These are phyloP conservation scores for Zygoascus meyerae DNA, from an alignment of 1,139 yeast genomes.

Conservation along the genomic window DNA sequence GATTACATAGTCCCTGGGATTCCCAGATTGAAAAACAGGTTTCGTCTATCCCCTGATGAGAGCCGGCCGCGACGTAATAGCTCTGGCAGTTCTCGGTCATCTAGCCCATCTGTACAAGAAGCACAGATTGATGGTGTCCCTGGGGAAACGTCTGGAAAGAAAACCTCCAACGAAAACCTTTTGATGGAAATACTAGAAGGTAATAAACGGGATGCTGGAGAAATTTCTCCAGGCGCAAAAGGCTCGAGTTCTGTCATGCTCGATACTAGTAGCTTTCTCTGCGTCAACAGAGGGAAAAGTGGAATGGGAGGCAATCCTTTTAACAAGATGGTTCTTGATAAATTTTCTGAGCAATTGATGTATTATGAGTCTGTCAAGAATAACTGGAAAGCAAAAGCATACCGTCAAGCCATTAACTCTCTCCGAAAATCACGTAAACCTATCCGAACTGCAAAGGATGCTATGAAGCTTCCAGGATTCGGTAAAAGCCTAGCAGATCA, in stretches of 20 bases:
- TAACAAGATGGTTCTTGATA: constrained; percentile 4
- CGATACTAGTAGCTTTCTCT: constrained; percentile 4
- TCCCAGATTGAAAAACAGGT: not conserved
- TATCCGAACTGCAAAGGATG: constrained; percentile 40
- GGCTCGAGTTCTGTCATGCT: not conserved
- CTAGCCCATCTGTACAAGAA: not conserved
- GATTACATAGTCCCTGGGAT: constrained; percentile 3
- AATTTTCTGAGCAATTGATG: constrained; percentile 5
- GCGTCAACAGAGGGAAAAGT: constrained; percentile 2
- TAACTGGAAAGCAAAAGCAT: constrained; percentile 35
- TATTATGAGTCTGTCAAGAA: constrained; percentile 6
- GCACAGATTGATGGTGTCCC: not conserved
- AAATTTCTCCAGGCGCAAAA: not conserved
- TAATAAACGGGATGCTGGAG: not conserved
- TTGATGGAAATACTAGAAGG: constrained; percentile 12
- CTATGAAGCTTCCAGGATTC: constrained; percentile 40
- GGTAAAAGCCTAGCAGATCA: constrained; percentile 45
- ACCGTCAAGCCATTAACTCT: constrained; percentile 42
- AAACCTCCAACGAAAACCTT: constrained; percentile 14
- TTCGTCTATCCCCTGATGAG: not conserved
- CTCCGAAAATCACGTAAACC: constrained; percentile 30
- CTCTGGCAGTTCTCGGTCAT: not conserved
- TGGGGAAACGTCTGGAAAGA: constrained; percentile 12
- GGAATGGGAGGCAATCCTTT: not conserved
- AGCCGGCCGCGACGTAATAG: not conserved